Percentiles rank a stretch among this genome's conserved stretches.
phyloP scores from a whole-genome alignment of 2,329 filamentous ascomycete species.

The Diaporthe ampelina region DNA sequence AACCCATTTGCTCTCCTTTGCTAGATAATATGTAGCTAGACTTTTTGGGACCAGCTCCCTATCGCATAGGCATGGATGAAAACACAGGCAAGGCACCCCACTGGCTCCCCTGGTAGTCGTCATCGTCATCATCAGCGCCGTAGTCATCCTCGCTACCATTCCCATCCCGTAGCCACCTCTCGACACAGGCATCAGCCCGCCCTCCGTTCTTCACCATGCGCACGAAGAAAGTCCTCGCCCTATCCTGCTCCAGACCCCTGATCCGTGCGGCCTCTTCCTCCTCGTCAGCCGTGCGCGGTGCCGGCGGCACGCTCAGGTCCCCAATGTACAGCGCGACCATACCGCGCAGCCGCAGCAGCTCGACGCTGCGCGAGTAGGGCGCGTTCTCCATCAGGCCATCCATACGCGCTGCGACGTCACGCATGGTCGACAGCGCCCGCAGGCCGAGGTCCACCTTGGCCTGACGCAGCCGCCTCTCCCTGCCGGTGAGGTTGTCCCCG shows the following conservation, averaged over 20 bases:
- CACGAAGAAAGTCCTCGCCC: conserved; percentile 55
- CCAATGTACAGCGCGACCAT: conserved; percentile 82
- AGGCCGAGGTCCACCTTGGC: conserved; percentile 58
- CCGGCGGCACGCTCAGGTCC: conserved; percentile 70
- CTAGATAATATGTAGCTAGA: not conserved
- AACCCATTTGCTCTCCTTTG: not conserved
- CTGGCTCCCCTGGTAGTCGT: conserved; percentile 45
- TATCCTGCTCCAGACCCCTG: conserved; percentile 53
- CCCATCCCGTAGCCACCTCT: conserved; percentile 45
- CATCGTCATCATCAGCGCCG: conserved; percentile 45
- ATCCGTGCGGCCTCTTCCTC: conserved; percentile 49
- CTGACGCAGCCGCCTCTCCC: conserved; percentile 45
- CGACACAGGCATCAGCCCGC: conserved; percentile 50
- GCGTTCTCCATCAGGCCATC: conserved; percentile 77
- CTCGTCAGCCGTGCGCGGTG: conserved; percentile 47
- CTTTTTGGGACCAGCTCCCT: not conserved
- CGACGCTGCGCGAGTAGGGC: conserved; percentile 77
- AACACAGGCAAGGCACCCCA: conserved; percentile 47
- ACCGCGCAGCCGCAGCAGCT: conserved; percentile 78
- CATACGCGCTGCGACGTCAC: conserved; percentile 76
- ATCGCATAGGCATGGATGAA: conserved; percentile 50
- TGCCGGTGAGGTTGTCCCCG: conserved; percentile 43
- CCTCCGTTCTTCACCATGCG: conserved; percentile 53
- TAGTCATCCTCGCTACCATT: conserved; percentile 45
- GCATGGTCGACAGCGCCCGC: conserved; percentile 70